Evolutionary conservation across 2,329 filamentous ascomycete genomes (phyloP), one percentile per base, ranked within the genome.

Genomic region (Pseudocercospora vitis): DNA sequence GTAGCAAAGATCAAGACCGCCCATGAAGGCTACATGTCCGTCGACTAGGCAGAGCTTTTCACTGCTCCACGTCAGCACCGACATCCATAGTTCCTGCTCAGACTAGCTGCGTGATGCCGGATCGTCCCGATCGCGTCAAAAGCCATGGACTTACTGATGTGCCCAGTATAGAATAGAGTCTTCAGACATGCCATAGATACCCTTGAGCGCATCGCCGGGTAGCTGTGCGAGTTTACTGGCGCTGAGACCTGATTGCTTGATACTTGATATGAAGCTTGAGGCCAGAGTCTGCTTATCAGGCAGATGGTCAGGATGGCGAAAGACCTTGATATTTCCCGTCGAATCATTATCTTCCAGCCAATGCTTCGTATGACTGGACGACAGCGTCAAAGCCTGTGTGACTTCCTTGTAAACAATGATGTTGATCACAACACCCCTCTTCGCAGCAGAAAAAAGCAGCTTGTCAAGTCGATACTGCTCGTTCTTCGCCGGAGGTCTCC

Each of bases 361-460:
- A 66, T 89, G 84, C 66, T 92, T 94, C 3, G 90, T 95, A 67
- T 95, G 89, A 63, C 84, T 71, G 0, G 81, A 86, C 8, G 78
- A 84, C 46, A 87, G 79, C 49, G 73, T 74, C 69, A 78, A 70
- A 65, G 71, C 70, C 61, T 74, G 67, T 62, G 74, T 75, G 58
- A 78, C 75, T 73, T 96, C 91, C 73, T 95, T 96, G 75, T 96
- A 96, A 8, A 96, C 89, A 49, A 96, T 91, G 48, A 95, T 79
- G 63, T 91, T 87, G 63, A 96, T 79, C 63, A 87, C 83, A 40
- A 96, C 91, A 35, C 91, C 91, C 37, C 91, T 83, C 72, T 92
- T 81, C 21, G 91, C 90, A 7, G 90, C 91, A 50, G 85, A 85
- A 64, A 87, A 81, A 44, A 96, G 81, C 84, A 95, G 85, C 46